A percentile compares a stretch with the other conserved stretches of the same genome.
Conservation (phyloP, 495 filamentous ascomycete genomes). For the Letharia lupina region DNA sequence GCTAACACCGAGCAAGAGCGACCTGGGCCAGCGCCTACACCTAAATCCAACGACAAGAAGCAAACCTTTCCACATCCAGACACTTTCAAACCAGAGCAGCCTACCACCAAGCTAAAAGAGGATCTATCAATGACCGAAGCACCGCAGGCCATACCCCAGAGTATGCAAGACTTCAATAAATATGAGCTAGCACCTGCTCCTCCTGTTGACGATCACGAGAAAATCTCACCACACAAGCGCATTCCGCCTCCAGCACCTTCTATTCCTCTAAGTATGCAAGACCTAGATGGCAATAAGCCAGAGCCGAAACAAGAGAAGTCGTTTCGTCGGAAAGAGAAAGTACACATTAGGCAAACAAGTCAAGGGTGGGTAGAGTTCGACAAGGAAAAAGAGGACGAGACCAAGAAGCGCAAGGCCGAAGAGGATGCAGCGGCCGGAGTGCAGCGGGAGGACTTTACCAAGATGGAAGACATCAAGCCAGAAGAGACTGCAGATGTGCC, state of each 20-base stretch:
- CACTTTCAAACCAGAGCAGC: background rate
- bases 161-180: slow-evolving; percentile 1
- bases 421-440: background rate
- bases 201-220: background rate
- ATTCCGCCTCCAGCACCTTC: background rate
- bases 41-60: background rate
- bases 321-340: slow-evolving; percentile 11
- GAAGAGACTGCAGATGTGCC: background rate
- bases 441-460: background rate
- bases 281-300: background rate
- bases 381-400: slow-evolving; percentile 4
- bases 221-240: slow-evolving; percentile 13
- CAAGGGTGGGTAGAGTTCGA: slow-evolving; percentile 12
- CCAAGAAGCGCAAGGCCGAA: background rate
- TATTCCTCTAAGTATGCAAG: slow-evolving; percentile 7
- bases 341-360: slow-evolving; percentile 5
- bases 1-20: background rate
- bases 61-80: background rate
- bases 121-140: background rate
- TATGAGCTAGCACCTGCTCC: background rate
- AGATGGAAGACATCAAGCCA: background rate
- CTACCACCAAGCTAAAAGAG: background rate
- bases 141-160: background rate
- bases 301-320: slow-evolving; percentile 8
- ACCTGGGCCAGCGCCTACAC: background rate